These are phyloP conservation scores for Mucor irregularis DNA, from an alignment of 371 early-diverging fungal species.

Conservation along the genomic window DNA sequence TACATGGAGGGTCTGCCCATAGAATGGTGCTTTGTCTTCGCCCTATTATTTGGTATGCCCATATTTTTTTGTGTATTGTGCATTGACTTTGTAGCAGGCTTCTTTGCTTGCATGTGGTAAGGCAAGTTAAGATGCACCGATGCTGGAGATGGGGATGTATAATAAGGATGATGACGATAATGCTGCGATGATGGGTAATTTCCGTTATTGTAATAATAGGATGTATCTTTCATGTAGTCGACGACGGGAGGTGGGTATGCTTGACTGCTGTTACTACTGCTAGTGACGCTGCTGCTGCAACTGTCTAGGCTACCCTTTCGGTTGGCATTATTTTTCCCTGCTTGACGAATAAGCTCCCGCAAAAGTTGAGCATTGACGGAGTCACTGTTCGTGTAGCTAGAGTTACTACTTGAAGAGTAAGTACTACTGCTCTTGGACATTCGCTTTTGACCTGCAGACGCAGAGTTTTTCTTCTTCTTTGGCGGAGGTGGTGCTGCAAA, in stretches of 20 bases:
- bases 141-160: neutral
- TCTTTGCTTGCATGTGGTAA: neutral
- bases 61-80: neutral
- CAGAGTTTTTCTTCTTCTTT: neutral
- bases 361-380: constrained; percentile 16
- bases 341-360: constrained; percentile 13
- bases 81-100: neutral
- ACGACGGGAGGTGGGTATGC: no score
- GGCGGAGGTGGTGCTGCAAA: no score
- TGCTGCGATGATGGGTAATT: neutral
- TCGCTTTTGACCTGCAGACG: neutral
- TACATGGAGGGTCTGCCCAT: constrained; percentile 17
- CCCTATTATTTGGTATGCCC: neutral
- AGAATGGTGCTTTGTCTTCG: neutral
- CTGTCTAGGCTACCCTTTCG: neutral
- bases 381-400: constrained; percentile 7
- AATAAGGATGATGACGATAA: constrained; percentile 3
- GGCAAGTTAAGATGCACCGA: neutral
- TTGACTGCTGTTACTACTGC: neutral
- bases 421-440: neutral
- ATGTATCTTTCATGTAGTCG: no score
- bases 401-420: neutral
- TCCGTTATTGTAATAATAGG: neutral
- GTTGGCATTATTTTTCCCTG: constrained; percentile 3
- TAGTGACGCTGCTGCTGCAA: neutral